Conservation (phyloP, 768 basidiomycete species). For the Mycena leptocephala region DNA sequence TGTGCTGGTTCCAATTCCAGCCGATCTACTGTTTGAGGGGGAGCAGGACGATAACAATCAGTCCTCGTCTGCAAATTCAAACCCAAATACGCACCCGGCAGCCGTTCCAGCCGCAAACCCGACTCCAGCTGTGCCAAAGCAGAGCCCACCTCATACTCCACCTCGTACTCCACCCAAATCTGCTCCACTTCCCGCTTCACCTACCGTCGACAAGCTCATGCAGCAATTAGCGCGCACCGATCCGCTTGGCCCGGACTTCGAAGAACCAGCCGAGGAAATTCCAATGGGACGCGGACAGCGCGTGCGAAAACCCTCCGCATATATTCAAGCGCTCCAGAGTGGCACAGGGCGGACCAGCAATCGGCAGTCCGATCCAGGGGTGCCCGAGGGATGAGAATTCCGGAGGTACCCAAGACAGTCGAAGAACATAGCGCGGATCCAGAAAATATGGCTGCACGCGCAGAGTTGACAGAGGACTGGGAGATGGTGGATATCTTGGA, state of each 20-base stretch:
- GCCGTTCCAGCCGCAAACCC: neutral
- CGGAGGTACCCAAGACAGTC: neutral
- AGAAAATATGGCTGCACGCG: neutral
- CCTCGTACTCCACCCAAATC: too few relatives aligned
- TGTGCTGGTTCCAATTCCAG: slow-evolving; percentile 24
- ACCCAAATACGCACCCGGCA: neutral
- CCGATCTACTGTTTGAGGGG: slow-evolving; percentile 37
- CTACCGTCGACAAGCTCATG: neutral
- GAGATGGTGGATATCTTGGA: slow-evolving; percentile 15
- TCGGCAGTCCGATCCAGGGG: neutral
- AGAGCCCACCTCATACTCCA: neutral
- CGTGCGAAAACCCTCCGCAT: neutral
- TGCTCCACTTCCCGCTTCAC: neutral
- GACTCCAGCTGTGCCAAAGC: neutral
- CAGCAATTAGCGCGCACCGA: neutral
- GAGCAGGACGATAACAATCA: slow-evolving; percentile 32
- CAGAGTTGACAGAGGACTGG: slow-evolving; percentile 2
- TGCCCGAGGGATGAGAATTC: neutral
- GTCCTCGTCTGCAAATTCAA: slow-evolving; percentile 19
- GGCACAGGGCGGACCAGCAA: neutral
- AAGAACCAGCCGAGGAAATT: neutral
- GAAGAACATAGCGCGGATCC: neutral
- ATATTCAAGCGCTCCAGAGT: neutral
- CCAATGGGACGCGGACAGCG: too few relatives aligned
- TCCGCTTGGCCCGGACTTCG: slow-evolving; percentile 1